Base-by-base conservation (phyloP, 2,329 filamentous ascomycete species). In the Arthrinium puccinioides region DNA sequence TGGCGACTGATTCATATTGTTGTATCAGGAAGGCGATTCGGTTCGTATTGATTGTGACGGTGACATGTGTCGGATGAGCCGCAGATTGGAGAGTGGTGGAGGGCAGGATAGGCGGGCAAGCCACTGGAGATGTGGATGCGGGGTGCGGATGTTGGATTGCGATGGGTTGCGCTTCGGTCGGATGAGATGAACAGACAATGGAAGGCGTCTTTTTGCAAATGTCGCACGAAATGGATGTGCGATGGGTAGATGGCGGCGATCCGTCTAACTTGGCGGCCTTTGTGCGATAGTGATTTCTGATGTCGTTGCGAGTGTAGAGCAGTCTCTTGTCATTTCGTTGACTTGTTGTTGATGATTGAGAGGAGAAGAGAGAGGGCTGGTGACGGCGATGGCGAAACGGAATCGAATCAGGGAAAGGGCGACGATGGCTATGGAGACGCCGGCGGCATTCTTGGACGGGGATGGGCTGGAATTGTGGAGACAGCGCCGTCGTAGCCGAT, bases 1-100 rank as follows among this genome's bases (percentile, higher is more conserved):
- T 11, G 48, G 45, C 48, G 51, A 50, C 40, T 54, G 54, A 44
- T 61, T 52, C 62, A 18, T 37, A 30, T 23, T 56, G 40, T 40
- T 27, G 41, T 38, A 32, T 28, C 23, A 43, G 41, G 40, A 36
- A 44, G 49, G 55, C 53, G 41, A 47, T 53, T 48, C 34, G 35
- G 34, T 28, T n/a, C n/a, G 32, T n/a, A 14, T 19, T 41, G 24
- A 40, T 46, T 34, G 36, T 20, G 21, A 39, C 14, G 24, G 15
- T 32, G 36, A 37, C 21, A 31, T 30, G 35, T 30, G 27, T 28
- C 24, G 23, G 24, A 15, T 15, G 15, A 21, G 31, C 21, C 24
- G 21, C 20, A 24, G 24, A 16, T 24, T 11, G 20, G 16, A 8
- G 21, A 33, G 21, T 33, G 31, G 31, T 16, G 21, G 31, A 33